Evolutionary conservation across 768 basidiomycete species (phyloP).

Genomic region (Phylloporus scabripes): DNA sequence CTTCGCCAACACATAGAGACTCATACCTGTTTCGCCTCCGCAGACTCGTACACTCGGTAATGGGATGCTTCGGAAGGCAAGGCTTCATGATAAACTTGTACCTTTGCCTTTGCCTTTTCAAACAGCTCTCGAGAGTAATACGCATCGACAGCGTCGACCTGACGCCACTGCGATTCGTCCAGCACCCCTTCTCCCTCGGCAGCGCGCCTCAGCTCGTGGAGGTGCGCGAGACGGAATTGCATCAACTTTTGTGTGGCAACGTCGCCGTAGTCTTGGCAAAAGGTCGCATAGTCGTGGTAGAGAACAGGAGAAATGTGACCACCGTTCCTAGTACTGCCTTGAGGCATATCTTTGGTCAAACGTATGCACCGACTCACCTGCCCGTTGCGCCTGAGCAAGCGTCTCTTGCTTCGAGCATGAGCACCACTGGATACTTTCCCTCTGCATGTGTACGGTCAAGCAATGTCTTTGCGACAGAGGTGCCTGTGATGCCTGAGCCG

Average conservation of each 20-base stretch:
- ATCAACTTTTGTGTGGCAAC: conserved; percentile 47
- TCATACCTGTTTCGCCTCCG: conserved; percentile 30
- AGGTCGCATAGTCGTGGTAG: conserved; percentile 50
- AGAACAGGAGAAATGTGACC: conserved; percentile 60
- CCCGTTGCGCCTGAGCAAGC: conserved; percentile 71
- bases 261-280: conserved; percentile 44
- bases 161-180: conserved; percentile 50
- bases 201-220: conserved; percentile 41
- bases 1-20: neutral
- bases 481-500: conserved; percentile 74
- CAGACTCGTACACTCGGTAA: conserved; percentile 29
- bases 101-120: conserved; percentile 35
- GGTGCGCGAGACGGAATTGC: conserved; percentile 57
- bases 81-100: conserved; percentile 43
- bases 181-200: conserved; percentile 52
- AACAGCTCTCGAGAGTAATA: conserved; percentile 42
- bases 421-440: conserved; percentile 37
- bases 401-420: conserved; percentile 80
- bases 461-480: conserved; percentile 51
- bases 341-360: neutral
- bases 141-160: conserved; percentile 55
- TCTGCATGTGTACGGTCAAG: conserved; percentile 33
- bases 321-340: conserved; percentile 42
- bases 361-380: conserved; percentile 38
- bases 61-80: conserved; percentile 43